A percentile compares a stretch with the other conserved stretches of the same genome.
phyloP scores from a whole-genome alignment of 75 land plant species.

The Pseudotsuga menziesii region DNA sequence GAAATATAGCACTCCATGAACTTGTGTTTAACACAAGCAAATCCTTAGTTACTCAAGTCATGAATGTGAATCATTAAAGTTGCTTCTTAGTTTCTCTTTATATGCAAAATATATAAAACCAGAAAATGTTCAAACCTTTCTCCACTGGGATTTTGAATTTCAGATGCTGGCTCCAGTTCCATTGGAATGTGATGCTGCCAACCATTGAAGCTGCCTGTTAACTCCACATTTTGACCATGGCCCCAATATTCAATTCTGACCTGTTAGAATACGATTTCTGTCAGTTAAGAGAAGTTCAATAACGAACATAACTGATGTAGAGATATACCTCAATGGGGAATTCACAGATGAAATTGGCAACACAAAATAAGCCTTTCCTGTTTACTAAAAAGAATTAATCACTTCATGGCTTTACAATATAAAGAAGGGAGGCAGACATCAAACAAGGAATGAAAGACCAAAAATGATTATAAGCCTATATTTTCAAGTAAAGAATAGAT shows the following conservation, averaged over 20 bases:
- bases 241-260: slow-evolving; percentile 69
- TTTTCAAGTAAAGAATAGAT: slow-evolving; percentile 4
- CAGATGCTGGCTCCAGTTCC: slow-evolving; percentile 59
- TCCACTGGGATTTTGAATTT: slow-evolving; percentile 26
- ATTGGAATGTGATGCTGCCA: slow-evolving; percentile 80
- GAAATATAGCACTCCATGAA: background rate
- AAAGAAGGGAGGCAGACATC: background rate
- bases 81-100: background rate
- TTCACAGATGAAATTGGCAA: background rate
- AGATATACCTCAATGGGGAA: background rate
- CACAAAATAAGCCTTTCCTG: background rate
- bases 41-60: background rate
- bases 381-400: background rate
- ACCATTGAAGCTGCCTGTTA: slow-evolving; percentile 96
- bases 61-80: slow-evolving; percentile 6
- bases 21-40: background rate
- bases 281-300: background rate
- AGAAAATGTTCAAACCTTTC: slow-evolving; percentile 41
- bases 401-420: background rate
- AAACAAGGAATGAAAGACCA: background rate
- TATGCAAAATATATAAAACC: slow-evolving; percentile 8
- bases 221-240: slow-evolving; percentile 66
- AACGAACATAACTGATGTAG: background rate
- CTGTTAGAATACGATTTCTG: slow-evolving; percentile 23
- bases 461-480: background rate